A percentile compares a stretch with the other conserved stretches of the same genome.
Evolutionary conservation across 2,329 filamentous ascomycete genomes (phyloP).

Genomic region (Paramyrothecium sp.): DNA sequence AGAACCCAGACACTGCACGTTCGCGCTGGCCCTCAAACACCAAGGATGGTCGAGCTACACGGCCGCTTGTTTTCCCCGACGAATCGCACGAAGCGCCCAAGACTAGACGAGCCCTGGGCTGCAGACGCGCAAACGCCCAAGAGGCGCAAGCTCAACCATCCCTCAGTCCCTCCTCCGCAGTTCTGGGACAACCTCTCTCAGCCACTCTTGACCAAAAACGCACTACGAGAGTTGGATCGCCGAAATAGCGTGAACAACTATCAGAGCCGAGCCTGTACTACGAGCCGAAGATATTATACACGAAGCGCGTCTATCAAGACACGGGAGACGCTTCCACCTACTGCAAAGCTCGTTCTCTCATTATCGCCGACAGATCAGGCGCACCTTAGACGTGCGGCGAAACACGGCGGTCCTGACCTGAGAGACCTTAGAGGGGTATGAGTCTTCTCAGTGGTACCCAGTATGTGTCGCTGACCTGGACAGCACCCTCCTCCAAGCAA

Average conservation of each 20-base stretch:
- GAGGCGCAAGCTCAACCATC: constrained; percentile 10
- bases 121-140: constrained; percentile 6
- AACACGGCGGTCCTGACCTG: constrained; percentile 8
- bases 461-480: background rate
- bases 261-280: background rate
- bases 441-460: background rate
- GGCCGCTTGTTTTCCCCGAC: constrained; percentile 3
- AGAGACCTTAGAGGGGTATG: constrained; percentile 4
- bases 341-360: constrained; percentile 2
- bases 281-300: constrained; percentile 4
- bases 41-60: constrained; percentile 8
- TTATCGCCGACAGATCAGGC: background rate
- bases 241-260: constrained; percentile 1
- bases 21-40: constrained; percentile 5
- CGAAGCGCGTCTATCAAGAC: constrained; percentile 1
- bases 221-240: constrained; percentile 7
- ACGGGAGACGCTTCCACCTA: constrained; percentile 1
- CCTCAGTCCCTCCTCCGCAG: constrained; percentile 3
- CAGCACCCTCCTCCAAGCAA: constrained; percentile 1
- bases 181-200: constrained; percentile 9
- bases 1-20: constrained; percentile 1
- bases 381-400: constrained; percentile 4
- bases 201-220: constrained; percentile 6
- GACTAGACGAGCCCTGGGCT: constrained; percentile 3
- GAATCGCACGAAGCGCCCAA: constrained; percentile 5